Base-by-base conservation (phyloP, 306 rosid genomes). In the Urtica urens region DNA sequence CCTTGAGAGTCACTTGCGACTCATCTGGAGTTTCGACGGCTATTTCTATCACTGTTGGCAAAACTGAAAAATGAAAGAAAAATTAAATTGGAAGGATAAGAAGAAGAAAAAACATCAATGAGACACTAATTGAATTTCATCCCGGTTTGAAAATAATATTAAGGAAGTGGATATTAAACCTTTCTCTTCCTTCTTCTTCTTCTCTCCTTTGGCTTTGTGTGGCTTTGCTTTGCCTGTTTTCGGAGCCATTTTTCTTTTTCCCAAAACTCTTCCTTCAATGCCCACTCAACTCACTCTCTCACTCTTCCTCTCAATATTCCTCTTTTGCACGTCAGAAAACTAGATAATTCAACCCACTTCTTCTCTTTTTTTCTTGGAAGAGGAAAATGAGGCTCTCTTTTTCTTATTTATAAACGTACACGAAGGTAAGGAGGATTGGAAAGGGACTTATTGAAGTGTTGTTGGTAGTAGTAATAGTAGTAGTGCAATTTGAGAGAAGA, bases 121-220 rank as follows among this genome's bases (percentile, higher is more conserved):
- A n/a, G n/a, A n/a, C n/a, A n/a, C n/a, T 35, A 4, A 35, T 35
- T 9, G n/a, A 3, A 35, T 2, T 35, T 35, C n/a, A n/a, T n/a
- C n/a, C 10, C n/a, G 14, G 2, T 2, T 35, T 10, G 40, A 4
- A 35, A 13, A 35, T 35, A 35, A 35, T 35, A 35, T 5, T 35
- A 10, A 9, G 4, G 7, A 9, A 35, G 40, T 1, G 40, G n/a
- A 10, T 45, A n/a, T 17, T 18, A 42, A 25, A 83, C 95, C 96
- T 88, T 88, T 83, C 72, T 88, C 96, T 61, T 88, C 96, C 62
- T 81, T 83, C 49, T 83, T 88, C 81, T 80, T 88, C 72, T 88
- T 82, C 18, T 81, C 96, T 72, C 86, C 93, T 63, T 81, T 88
- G 16, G 77, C 59, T 65, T 88, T 88, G 68, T 88, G 94, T 1